phyloP scores from a whole-genome alignment of 176 grass and related monocot genomes.

The Aegilops bicornis region DNA sequence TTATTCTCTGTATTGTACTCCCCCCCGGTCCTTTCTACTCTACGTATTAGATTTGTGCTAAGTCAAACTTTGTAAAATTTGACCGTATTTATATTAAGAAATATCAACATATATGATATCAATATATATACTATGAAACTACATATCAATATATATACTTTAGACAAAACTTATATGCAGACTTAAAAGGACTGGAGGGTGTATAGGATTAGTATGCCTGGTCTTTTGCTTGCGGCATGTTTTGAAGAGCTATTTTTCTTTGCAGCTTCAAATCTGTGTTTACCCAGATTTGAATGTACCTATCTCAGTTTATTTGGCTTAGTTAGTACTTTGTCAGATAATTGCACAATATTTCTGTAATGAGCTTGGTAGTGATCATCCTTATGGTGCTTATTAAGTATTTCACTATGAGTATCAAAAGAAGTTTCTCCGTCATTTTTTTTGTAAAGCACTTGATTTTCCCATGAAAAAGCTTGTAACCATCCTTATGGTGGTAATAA shows the following conservation, averaged over 20 bases:
- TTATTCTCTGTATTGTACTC: neutral
- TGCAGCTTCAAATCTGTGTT: neutral
- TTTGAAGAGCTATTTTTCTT: neutral
- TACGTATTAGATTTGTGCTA: too few relatives aligned
- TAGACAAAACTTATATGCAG: too few relatives aligned
- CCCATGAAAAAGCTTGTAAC: neutral
- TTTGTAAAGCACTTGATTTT: neutral
- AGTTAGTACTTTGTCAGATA: neutral
- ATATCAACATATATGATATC: too few relatives aligned
- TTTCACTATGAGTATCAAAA: neutral
- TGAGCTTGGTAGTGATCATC: neutral
- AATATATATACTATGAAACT: too few relatives aligned
- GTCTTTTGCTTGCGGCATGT: neutral
- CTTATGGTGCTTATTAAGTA: neutral
- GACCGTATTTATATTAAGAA: too few relatives aligned
- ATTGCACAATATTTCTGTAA: neutral
- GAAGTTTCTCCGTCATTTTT: neutral
- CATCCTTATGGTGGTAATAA: neutral
- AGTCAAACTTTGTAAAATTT: too few relatives aligned
- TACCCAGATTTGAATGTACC: neutral
- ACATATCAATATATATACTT: too few relatives aligned
- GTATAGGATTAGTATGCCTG: neutral
- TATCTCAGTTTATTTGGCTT: neutral
- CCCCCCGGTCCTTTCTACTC: too few relatives aligned
- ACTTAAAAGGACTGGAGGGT: too few relatives aligned